A percentile compares a stretch with the other conserved stretches of the same genome.
These are phyloP conservation scores for Phanerochaete sordida DNA, from an alignment of 768 basidiomycete genomes.

Conservation along the genomic window DNA sequence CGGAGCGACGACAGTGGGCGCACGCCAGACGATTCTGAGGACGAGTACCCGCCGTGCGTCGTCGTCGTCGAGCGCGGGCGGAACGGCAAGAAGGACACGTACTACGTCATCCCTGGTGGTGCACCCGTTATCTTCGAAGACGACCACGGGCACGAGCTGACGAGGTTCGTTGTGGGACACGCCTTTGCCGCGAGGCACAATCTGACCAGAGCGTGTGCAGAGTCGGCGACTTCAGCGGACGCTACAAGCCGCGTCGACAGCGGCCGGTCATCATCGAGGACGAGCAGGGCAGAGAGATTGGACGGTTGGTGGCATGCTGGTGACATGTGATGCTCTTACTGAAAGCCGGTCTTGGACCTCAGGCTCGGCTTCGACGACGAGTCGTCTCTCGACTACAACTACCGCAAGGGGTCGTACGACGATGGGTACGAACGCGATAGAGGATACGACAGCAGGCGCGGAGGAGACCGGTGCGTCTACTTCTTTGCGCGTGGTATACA, in stretches of 20 bases:
- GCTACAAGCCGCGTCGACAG: constrained; percentile 19
- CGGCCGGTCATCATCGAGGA: constrained; percentile 45
- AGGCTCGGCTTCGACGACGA: constrained; percentile 25
- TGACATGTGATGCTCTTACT: not conserved
- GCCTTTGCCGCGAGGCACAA: not conserved
- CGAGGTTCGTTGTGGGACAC: constrained; percentile 40
- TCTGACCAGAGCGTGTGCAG: constrained; percentile 26
- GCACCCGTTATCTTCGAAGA: constrained; percentile 67
- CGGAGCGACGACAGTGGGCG: constrained; percentile 1
- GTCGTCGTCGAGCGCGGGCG: constrained; percentile 27
- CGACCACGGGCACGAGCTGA: constrained; percentile 58
- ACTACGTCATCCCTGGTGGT: constrained; percentile 65
- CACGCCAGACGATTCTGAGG: constrained; percentile 8
- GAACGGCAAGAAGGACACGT: constrained; percentile 28
- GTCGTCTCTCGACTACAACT: constrained; percentile 10
- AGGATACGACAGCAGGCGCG: constrained; percentile 19
- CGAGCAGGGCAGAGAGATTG: constrained; percentile 53
- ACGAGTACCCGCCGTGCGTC: constrained; percentile 25
- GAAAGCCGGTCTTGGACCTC: not conserved
- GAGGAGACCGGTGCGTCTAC: constrained; percentile 13
- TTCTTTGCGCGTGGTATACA: not conserved
- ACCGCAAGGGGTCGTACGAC: constrained; percentile 16
- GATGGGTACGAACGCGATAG: constrained; percentile 11
- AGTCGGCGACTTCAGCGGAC: constrained; percentile 47
- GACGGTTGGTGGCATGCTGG: constrained; percentile 36